These are phyloP conservation scores for Dentipellis fragilis DNA, from an alignment of 768 basidiomycete species.

Conservation along the genomic window DNA sequence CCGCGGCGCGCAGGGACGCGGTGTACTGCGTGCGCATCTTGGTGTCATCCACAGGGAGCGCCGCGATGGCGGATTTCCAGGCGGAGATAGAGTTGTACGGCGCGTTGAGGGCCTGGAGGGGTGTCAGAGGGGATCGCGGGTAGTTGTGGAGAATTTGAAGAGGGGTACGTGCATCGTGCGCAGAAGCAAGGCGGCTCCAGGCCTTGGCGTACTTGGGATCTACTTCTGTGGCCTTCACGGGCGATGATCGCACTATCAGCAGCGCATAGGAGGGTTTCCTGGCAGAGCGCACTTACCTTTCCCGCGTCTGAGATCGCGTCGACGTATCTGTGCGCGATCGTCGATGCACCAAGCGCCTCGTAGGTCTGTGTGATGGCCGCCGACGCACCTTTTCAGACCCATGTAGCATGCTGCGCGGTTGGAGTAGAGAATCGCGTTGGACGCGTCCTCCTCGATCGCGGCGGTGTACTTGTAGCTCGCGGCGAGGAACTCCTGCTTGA, in stretches of 20 bases:
- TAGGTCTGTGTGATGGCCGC: neutral
- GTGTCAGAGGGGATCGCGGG: neutral
- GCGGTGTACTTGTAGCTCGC: neutral
- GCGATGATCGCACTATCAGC: neutral
- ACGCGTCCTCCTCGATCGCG: neutral
- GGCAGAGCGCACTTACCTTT: neutral
- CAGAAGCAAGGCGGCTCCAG: neutral
- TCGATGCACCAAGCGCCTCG: neutral
- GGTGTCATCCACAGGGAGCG: neutral
- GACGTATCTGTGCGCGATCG: neutral
- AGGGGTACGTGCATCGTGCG: neutral
- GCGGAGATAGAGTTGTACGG: neutral
- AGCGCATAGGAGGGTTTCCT: neutral
- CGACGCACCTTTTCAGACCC: neutral
- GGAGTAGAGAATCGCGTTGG: neutral
- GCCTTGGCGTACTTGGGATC: neutral
- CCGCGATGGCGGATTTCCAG: neutral
- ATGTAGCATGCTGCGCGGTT: neutral
- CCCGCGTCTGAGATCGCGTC: neutral
- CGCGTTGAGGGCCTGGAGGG: neutral
- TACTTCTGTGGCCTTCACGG: neutral
- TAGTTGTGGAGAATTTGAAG: neutral
- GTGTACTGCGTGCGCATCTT: neutral
- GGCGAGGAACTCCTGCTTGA: neutral
- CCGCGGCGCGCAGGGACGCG: neutral